Percentiles rank a stretch among this genome's conserved stretches.
phyloP scores from a whole-genome alignment of 2,329 filamentous ascomycete species.

The Fonsecaea multimorphosa region DNA sequence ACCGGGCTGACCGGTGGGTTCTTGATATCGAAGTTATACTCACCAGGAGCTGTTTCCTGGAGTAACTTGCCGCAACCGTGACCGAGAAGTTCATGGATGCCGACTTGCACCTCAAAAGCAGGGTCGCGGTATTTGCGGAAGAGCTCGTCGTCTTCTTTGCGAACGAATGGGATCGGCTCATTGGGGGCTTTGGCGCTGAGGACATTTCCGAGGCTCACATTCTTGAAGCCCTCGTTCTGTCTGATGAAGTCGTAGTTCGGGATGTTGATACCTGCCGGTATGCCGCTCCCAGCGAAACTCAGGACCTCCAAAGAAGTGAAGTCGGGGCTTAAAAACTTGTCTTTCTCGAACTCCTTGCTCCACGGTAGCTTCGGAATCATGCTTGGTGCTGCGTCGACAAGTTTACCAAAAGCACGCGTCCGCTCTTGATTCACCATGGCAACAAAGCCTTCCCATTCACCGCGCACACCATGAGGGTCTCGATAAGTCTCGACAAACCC shows the following conservation, averaged over 20 bases:
- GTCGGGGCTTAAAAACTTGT: constrained; percentile 92
- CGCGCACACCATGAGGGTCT: constrained; percentile 79
- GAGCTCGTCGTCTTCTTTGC: constrained; percentile 74
- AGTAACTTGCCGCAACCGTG: constrained; percentile 94
- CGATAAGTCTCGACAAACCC: constrained; percentile 87
- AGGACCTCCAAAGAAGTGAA: constrained; percentile 94
- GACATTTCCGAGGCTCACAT: constrained; percentile 87
- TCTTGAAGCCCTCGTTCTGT: constrained; percentile 70
- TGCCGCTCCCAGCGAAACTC: constrained; percentile 72
- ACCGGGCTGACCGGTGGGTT: constrained; percentile 84
- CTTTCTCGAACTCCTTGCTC: constrained; percentile 89
- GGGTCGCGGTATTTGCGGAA: constrained; percentile 84
- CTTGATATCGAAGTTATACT: constrained; percentile 84
- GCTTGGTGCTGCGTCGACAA: constrained; percentile 78
- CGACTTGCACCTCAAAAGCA: constrained; percentile 94
- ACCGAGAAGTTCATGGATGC: constrained; percentile 85
- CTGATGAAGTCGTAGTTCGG: constrained; percentile 66
- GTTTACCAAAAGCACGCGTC: constrained; percentile 82
- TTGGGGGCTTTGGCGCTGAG: constrained; percentile 88
- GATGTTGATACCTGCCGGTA: constrained; percentile 64
- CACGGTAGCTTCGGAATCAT: constrained; percentile 92
- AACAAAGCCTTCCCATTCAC: constrained; percentile 86
- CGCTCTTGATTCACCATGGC: constrained; percentile 84
- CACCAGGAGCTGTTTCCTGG: constrained; percentile 81
- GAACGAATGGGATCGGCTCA: constrained; percentile 90